Conservation (phyloP, 345 rosid species). For the Moringa oleifera region DNA sequence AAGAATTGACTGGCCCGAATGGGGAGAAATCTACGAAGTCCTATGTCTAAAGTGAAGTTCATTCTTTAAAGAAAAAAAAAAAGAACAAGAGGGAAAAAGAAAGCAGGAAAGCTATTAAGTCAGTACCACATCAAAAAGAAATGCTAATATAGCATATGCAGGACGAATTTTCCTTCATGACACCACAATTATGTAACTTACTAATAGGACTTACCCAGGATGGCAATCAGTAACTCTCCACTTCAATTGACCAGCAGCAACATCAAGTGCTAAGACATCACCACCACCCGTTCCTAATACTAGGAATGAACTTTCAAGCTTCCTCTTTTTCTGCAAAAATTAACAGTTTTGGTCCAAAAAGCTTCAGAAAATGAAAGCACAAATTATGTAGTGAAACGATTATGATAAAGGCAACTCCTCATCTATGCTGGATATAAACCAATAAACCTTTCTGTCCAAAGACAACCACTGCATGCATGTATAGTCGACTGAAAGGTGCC, state of each 20-base stretch:
- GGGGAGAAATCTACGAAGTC: not conserved
- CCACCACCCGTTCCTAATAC: conserved; percentile 89
- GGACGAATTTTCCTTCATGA: not conserved
- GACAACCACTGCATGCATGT: conserved; percentile 84
- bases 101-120: not conserved
- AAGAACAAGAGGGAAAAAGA: too few relatives aligned
- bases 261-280: conserved; percentile 90
- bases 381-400: not conserved
- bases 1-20: not conserved
- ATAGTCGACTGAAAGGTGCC: conserved; percentile 69
- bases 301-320: conserved; percentile 56
- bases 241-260: conserved; percentile 80
- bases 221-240: conserved; percentile 89
- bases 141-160: too few relatives aligned
- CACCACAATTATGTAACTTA: not conserved
- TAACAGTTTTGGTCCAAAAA: not conserved
- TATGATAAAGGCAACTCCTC: not conserved
- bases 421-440: not conserved
- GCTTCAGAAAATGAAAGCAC: not conserved
- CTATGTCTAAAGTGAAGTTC: not conserved
- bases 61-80: not conserved
- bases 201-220: conserved; percentile 67
- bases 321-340: conserved; percentile 67
- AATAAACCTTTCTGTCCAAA: conserved; percentile 47
- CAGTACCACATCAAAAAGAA: not conserved